A percentile compares a stretch with the other conserved stretches of the same genome.
phyloP scores from a whole-genome alignment of 257 asterid genomes.

The Solanum acaule region DNA sequence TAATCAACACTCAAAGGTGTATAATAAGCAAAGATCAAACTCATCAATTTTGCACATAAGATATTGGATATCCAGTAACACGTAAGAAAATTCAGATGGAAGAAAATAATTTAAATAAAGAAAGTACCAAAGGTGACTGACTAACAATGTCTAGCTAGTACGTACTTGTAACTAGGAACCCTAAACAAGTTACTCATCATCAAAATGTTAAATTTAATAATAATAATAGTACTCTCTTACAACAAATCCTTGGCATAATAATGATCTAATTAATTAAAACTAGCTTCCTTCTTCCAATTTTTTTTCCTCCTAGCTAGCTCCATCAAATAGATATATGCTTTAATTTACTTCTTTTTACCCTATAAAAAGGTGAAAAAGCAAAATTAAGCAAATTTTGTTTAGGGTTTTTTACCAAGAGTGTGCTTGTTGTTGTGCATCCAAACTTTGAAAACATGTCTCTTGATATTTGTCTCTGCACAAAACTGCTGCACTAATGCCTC shows the following conservation, averaged over 20 bases:
- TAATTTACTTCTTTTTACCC: background rate
- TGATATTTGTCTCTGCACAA: slow-evolving; percentile 42
- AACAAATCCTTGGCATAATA: background rate
- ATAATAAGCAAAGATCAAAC: background rate
- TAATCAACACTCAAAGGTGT: background rate
- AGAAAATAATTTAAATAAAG: background rate
- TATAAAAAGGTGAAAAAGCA: background rate
- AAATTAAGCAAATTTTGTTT: background rate
- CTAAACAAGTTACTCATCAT: background rate
- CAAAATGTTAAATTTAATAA: background rate
- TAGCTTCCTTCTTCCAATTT: background rate
- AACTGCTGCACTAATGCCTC: slow-evolving; percentile 36
- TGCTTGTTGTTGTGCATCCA: slow-evolving; percentile 76
- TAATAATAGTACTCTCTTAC: background rate
- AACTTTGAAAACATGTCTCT: slow-evolving; percentile 51
- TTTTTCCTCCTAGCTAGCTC: background rate
- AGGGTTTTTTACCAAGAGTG: slow-evolving; percentile 38
- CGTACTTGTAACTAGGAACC: background rate
- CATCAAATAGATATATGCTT: background rate
- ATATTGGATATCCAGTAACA: background rate
- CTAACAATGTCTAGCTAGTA: background rate
- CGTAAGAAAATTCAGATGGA: background rate
- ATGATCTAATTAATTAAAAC: background rate
- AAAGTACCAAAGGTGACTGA: background rate
- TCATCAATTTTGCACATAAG: background rate